A percentile compares a stretch with the other conserved stretches of the same genome.
Evolutionary conservation across 768 basidiomycete species (phyloP).

Genomic region (Trametes maxima): DNA sequence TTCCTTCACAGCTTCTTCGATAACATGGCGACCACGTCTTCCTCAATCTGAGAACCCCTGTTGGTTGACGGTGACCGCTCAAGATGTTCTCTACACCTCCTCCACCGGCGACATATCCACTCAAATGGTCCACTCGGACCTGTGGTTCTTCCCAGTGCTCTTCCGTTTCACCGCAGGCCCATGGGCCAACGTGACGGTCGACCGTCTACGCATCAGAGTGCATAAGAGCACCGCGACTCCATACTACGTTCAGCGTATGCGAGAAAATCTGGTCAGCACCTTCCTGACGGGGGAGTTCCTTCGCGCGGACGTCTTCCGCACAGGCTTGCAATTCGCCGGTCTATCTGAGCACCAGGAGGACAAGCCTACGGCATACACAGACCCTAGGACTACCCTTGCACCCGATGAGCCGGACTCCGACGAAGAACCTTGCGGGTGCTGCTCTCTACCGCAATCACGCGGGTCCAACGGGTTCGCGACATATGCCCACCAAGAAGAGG

Average conservation of each 20-base stretch:
- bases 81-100: conserved; percentile 38
- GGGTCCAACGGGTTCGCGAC: conserved; percentile 8
- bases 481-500: conserved; percentile 2
- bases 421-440: neutral
- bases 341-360: conserved; percentile 19
- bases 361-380: conserved; percentile 15
- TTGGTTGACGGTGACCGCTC: conserved; percentile 35
- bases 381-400: conserved; percentile 3
- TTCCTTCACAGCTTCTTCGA: conserved; percentile 19
- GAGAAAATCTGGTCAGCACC: conserved; percentile 42
- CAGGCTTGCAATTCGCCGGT: conserved; percentile 36
- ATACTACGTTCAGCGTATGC: conserved; percentile 38
- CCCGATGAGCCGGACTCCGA: neutral
- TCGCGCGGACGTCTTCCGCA: conserved; percentile 42
- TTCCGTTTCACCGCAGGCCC: conserved; percentile 41
- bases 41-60: conserved; percentile 34
- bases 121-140: conserved; percentile 24
- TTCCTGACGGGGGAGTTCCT: conserved; percentile 44
- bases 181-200: conserved; percentile 38
- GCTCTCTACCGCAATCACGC: neutral
- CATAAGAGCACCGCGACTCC: conserved; percentile 40
- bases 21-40: conserved; percentile 33
- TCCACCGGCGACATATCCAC: conserved; percentile 29
- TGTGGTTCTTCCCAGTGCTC: conserved; percentile 44
- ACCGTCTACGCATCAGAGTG: conserved; percentile 41